Evolutionary conservation across 768 basidiomycete species (phyloP), one percentile per base, ranked within the genome.

Genomic region (Boletellus ananas): DNA sequence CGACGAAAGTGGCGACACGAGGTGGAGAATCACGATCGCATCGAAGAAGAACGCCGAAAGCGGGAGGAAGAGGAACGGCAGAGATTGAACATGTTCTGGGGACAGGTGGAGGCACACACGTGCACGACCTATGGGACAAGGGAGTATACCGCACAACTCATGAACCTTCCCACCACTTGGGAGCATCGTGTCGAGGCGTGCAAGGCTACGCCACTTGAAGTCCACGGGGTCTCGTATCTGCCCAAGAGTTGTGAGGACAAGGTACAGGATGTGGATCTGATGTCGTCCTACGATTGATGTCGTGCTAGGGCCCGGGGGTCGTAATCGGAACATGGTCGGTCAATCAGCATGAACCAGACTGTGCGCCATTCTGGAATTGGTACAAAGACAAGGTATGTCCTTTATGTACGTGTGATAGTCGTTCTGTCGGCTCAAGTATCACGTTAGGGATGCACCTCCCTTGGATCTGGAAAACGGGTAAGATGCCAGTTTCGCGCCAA

Each of bases 321-420:
- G 53, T 63, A 6, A 20, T 60, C 8, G 68, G 70, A 9, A 49
- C 47, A 31, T 71, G 64, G 63, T 54, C 46, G 6, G 45, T 66
- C 12, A 50, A 64, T 41, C 59, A 56, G 35, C 49, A 58, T 12
- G 68, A 71, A 49, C 57, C 70, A 1, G 58, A 58, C 16, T 71
- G 70, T 39, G 40, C 39, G 2, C 18, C 69, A 0, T 60, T 54
- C 27, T 71, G 68, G 58, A 45, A 33, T 23, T 52, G 51, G 49
- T 66, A 66, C 51, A 59, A 61, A 9, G 65, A 71, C 45, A 63
- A 65, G 58, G 70, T 45, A 51, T 50, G 54, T 36, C 18, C 41
- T 20, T 29, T 40, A 4, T 8, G 10, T 9, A 21, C 23, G 5
- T 23, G 12, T 12, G 2, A 1, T n/a, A 10, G 5, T 14, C 27